Evolutionary conservation across 2,329 filamentous ascomycete species (phyloP).

Genomic region (Sphaceloma murrayae): DNA sequence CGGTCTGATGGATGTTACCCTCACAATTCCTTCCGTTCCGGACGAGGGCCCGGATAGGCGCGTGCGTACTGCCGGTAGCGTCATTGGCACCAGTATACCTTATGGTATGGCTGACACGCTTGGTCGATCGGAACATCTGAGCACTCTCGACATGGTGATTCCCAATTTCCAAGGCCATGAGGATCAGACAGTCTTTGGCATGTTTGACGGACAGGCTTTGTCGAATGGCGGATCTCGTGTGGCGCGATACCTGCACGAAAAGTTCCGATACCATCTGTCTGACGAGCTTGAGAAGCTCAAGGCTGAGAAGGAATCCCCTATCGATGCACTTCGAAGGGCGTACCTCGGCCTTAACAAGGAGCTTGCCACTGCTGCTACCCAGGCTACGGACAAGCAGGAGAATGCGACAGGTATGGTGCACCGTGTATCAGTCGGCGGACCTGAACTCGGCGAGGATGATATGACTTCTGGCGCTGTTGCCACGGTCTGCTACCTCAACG

Average conservation of each 20-base stretch:
- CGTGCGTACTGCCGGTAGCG: constrained; percentile 91
- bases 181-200: constrained; percentile 79
- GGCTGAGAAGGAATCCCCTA: constrained; percentile 60
- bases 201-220: constrained; percentile 90
- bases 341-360: constrained; percentile 92
- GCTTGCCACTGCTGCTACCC: constrained; percentile 72
- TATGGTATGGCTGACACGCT: constrained; percentile 98
- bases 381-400: constrained; percentile 66
- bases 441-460: constrained; percentile 80
- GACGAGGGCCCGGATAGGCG: constrained; percentile 92
- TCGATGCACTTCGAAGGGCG: constrained; percentile 73
- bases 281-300: constrained; percentile 67
- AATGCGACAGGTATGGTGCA: constrained; percentile 47
- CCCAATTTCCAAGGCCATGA: constrained; percentile 85
- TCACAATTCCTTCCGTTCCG: constrained; percentile 85
- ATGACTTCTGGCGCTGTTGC: constrained; percentile 83
- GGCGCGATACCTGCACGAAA: constrained; percentile 92
- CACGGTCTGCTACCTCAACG: constrained; percentile 80
- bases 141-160: constrained; percentile 90
- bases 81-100: constrained; percentile 70
- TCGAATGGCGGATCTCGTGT: constrained; percentile 88
- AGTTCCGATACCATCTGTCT: constrained; percentile 77
- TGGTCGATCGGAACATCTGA: constrained; percentile 86
- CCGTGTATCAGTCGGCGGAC: constrained; percentile 60
- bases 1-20: constrained; percentile 94